phyloP scores from a whole-genome alignment of 75 land plant genomes.

The Azolla pinnata region DNA sequence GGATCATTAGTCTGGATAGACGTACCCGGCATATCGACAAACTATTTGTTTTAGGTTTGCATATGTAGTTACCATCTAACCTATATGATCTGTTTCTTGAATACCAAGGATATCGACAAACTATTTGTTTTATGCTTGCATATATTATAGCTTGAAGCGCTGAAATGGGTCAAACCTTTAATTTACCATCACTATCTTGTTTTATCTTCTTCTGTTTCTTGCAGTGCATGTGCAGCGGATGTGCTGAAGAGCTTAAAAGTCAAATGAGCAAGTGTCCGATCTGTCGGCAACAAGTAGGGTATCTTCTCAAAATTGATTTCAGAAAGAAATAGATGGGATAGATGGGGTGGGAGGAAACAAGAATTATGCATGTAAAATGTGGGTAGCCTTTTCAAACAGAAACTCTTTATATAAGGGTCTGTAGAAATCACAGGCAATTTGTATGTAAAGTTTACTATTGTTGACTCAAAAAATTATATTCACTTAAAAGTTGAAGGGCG shows the following conservation, averaged over 20 bases:
- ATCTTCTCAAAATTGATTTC: constrained; percentile 76
- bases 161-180: background rate
- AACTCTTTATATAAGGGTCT: too few species aligned
- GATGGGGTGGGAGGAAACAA: too few species aligned
- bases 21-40: too few species aligned
- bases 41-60: background rate
- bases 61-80: background rate
- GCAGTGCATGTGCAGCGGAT: constrained; percentile 93
- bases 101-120: background rate
- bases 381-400: too few species aligned
- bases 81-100: background rate
- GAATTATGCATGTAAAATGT: too few species aligned
- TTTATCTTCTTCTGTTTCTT: constrained; percentile 8
- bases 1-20: too few species aligned
- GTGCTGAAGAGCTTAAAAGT: constrained; percentile 62
- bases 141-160: background rate
- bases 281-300: constrained; percentile 68
- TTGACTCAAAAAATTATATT: too few species aligned
- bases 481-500: too few species aligned
- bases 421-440: too few species aligned
- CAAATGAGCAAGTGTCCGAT: constrained; percentile 82
- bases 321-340: too few species aligned
- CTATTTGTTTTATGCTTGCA: background rate
- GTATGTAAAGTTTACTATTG: too few species aligned
- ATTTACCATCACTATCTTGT: constrained; percentile 1